phyloP scores from a whole-genome alignment of 2,329 filamentous ascomycete genomes.

The Nemania sp. region DNA sequence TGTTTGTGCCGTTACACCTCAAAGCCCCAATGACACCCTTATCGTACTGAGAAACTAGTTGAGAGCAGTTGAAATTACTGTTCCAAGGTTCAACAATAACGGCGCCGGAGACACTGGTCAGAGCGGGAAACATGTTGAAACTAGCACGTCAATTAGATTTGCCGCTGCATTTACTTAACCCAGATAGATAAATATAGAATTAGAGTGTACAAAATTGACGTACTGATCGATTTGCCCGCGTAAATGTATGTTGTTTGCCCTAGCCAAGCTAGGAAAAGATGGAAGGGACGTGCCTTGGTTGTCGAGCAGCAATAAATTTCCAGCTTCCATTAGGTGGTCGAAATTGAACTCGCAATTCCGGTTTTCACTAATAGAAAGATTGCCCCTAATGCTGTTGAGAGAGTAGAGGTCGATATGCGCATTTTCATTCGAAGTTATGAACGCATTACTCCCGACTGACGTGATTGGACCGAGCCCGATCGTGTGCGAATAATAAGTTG shows the following conservation, averaged over 20 bases:
- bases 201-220: background rate
- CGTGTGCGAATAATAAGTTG: background rate
- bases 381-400: background rate
- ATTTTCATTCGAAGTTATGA: background rate
- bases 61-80: slow-evolving; percentile 2
- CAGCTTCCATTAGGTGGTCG: background rate
- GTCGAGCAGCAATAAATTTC: background rate
- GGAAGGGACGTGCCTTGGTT: background rate
- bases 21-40: background rate
- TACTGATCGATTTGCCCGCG: background rate
- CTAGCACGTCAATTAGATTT: background rate
- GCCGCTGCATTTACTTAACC: too few relatives aligned
- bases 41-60: background rate
- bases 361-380: background rate
- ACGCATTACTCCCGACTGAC: background rate
- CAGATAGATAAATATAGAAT: background rate
- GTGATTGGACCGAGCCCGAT: background rate
- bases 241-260: background rate
- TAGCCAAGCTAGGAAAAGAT: background rate
- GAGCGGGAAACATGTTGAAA: background rate
- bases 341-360: background rate
- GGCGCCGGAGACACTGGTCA: background rate
- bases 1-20: background rate
- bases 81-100: slow-evolving; percentile 3
- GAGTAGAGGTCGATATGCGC: background rate